phyloP scores from a whole-genome alignment of 2,329 filamentous ascomycete genomes.

The Cladosporium sp. region DNA sequence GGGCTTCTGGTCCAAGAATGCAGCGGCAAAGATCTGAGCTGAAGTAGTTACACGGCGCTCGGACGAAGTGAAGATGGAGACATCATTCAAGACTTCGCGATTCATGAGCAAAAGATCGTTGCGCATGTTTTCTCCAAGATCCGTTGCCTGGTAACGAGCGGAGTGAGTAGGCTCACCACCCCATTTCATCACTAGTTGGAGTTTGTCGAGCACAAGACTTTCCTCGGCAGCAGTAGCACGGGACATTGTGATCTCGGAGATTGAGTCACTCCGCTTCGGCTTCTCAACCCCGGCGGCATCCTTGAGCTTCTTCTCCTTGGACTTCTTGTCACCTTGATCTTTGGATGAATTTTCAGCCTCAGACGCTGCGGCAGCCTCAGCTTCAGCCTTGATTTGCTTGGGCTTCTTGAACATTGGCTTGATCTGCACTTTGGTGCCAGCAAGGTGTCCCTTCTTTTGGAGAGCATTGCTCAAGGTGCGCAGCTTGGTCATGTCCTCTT shows the following conservation, averaged over 20 bases:
- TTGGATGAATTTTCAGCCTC: constrained; percentile 23
- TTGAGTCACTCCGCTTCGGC: constrained; percentile 70
- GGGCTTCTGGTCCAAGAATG: constrained; percentile 85
- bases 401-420: constrained; percentile 98
- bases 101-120: constrained; percentile 94
- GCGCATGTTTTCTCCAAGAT: constrained; percentile 91
- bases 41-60: constrained; percentile 93
- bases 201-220: constrained; percentile 87
- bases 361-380: constrained; percentile 53
- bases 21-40: constrained; percentile 90
- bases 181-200: constrained; percentile 99
- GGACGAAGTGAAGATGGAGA: constrained; percentile 92
- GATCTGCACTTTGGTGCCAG: constrained; percentile 97
- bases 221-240: constrained; percentile 92
- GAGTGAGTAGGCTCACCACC: constrained; percentile 97
- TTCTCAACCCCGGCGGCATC: constrained; percentile 15
- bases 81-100: constrained; percentile 84
- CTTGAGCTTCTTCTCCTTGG: constrained; percentile 21
- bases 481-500: constrained; percentile 88
- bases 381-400: constrained; percentile 47
- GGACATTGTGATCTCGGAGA: constrained; percentile 87
- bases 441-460: constrained; percentile 88
- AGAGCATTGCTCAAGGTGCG: constrained; percentile 80
- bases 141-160: constrained; percentile 91
- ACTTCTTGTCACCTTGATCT: constrained; percentile 55